These are phyloP conservation scores for Saturnispora besseyi DNA, from an alignment of 805 yeast species.

Conservation along the genomic window DNA sequence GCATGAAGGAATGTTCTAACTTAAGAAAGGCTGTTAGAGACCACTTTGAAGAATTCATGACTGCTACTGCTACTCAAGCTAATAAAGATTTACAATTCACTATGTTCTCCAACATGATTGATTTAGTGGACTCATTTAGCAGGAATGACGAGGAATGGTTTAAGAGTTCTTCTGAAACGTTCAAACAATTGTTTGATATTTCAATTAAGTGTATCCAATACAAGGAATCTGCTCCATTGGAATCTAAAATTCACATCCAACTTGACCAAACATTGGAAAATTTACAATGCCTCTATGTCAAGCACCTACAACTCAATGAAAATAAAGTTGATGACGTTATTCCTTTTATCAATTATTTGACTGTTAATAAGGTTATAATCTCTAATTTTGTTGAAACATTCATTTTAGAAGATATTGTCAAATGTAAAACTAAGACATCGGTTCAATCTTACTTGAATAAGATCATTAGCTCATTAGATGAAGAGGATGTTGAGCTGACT, in stretches of 20 bases:
- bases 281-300: slow-evolving; percentile 43
- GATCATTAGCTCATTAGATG: slow-evolving; percentile 42
- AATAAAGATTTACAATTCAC: slow-evolving; percentile 46
- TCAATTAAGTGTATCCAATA: slow-evolving; percentile 36
- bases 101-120: slow-evolving; percentile 67
- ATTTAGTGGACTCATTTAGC: slow-evolving; percentile 48
- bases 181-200: slow-evolving; percentile 35
- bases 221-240: slow-evolving; percentile 34
- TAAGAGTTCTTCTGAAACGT: slow-evolving; percentile 35
- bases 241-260: slow-evolving; percentile 59
- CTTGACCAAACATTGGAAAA: slow-evolving; percentile 59
- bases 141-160: slow-evolving; percentile 46
- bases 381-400: slow-evolving; percentile 45
- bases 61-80: slow-evolving; percentile 38
- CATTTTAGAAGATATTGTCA: slow-evolving; percentile 48
- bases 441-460: slow-evolving; percentile 45
- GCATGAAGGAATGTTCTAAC: slow-evolving; percentile 43
- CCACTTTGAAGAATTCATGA: slow-evolving; percentile 41
- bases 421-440: slow-evolving; percentile 35
- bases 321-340: slow-evolving; percentile 28
- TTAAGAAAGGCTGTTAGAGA: slow-evolving; percentile 49
- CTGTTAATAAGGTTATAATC: slow-evolving; percentile 37
- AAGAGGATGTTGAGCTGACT: slow-evolving; percentile 34
- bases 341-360: slow-evolving; percentile 35
- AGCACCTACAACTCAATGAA: slow-evolving; percentile 13